phyloP scores from a whole-genome alignment of 1,284 basidiomycete species.

The Neotropicomus parvogracilis region DNA sequence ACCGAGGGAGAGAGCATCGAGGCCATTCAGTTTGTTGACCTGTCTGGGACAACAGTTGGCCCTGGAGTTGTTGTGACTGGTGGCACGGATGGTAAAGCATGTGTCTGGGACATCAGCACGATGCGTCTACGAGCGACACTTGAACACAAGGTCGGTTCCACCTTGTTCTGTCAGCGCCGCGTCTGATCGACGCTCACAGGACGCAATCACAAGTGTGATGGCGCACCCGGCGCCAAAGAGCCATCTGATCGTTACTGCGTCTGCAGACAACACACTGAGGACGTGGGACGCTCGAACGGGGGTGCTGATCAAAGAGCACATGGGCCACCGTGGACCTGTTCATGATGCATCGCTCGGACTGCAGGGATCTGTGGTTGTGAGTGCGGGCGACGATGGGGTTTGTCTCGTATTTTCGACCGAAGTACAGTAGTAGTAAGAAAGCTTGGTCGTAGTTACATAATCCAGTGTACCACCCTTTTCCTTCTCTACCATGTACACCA shows the following conservation, averaged over 20 bases:
- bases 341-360: conserved; percentile 74
- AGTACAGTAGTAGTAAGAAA: too few relatives aligned
- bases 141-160: conserved; percentile 65
- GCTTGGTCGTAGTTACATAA: conserved; percentile 25
- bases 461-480: conserved; percentile 9
- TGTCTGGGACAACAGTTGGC: conserved; percentile 55
- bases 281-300: conserved; percentile 95
- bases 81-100: conserved; percentile 91
- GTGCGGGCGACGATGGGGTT: conserved; percentile 82
- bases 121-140: conserved; percentile 79
- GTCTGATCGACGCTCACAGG: conserved; percentile 44
- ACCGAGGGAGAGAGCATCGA: conserved; percentile 89
- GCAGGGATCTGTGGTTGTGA: conserved; percentile 66
- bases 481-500: conserved; percentile 36
- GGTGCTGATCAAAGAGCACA: conserved; percentile 72
- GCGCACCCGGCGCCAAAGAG: conserved; percentile 69
- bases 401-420: conserved; percentile 79
- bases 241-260: conserved; percentile 78
- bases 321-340: conserved; percentile 81
- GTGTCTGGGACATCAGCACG: conserved; percentile 90
- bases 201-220: conserved; percentile 81
- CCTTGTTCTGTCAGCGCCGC: not conserved
- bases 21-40: conserved; percentile 80
- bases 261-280: conserved; percentile 80
- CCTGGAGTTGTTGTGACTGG: conserved; percentile 78